Evolutionary conservation across 495 filamentous ascomycete species (phyloP), one percentile per base, ranked within the genome.

Genomic region (Penicillium cinerascens): DNA sequence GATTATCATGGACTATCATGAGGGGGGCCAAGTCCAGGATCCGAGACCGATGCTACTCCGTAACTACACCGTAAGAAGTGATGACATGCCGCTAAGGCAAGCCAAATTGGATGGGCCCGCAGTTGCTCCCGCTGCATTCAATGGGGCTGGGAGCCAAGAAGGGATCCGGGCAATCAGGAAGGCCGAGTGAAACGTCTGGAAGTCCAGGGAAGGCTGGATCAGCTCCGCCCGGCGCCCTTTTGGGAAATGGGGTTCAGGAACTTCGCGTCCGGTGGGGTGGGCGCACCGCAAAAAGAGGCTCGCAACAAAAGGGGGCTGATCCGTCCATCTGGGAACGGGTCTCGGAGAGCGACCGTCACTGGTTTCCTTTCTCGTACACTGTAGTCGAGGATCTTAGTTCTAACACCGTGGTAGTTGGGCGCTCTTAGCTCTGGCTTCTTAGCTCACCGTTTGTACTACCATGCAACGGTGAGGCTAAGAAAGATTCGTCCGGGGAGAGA

Each of bases 61-160:
- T 60, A 55, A 60, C 51, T 60, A 63, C 63, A 63, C 63, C 56
- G 60, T 60, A 55, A 60, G 49, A 51, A 57, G 54, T 55, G 54
- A 53, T 65, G 63, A 66, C 60, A 63, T 66, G 56, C 43, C 57
- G 42, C 63, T 63, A 66, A 60, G 15, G 52, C 52, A 66, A 61
- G 59, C 60, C 60, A 66, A 58, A 39, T 61, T 49, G 47, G 48
- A 37, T 53, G 46, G 51, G 52, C 52, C 60, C 54, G 51, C 51
- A 60, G 55, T 49, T 64, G 26, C 45, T 53, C 27, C 61, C 59
- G 58, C 58, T 52, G 58, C 53, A 54, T 48, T 52, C 51, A 23
- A 54, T 52, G 51, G 46, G 56, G 52, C 52, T 56, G n/a, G n/a
- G n/a, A n/a, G n/a, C n/a, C n/a, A n/a, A n/a, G n/a, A n/a, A n/a